Base-by-base conservation (phyloP, 148 eudicot species). In the Euryodendron excelsum region DNA sequence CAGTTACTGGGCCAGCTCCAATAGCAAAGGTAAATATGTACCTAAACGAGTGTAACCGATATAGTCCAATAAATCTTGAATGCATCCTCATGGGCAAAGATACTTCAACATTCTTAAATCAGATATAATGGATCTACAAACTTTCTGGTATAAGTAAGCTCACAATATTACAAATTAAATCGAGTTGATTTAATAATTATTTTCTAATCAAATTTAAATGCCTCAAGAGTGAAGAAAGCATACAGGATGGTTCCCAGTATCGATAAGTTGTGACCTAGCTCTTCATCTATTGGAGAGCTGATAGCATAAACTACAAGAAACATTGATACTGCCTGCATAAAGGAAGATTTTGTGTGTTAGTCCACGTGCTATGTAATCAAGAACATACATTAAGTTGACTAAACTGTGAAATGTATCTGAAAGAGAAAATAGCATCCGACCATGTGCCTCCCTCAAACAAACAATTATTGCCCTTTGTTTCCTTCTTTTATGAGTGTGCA, bases 1-100 rank as follows among this genome's bases (percentile, higher is more conserved):
- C 97, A 65, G 97, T 92, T 55, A 88, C 94, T 73, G 97, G 94
- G 13, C 97, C 97, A 78, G 94, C 97, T 86, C 97, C 94, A 77
- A 89, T 33, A 30, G 97, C 92, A 86, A 89, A 92, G 64, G 82
- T n/a, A n/a, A n/a, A n/a, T n/a, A n/a, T n/a, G n/a, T n/a, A n/a
- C n/a, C n/a, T n/a, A n/a, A n/a, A n/a, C n/a, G n/a, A n/a, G n/a
- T n/a, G n/a, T n/a, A n/a, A n/a, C n/a, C n/a, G n/a, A n/a, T n/a
- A n/a, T n/a, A n/a, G n/a, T n/a, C n/a, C n/a, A n/a, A n/a, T n/a
- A n/a, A n/a, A n/a, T n/a, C n/a, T n/a, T n/a, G n/a, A n/a, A n/a
- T n/a, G n/a, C n/a, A n/a, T n/a, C n/a, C n/a, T n/a, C n/a, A n/a
- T n/a, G n/a, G n/a, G n/a, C n/a, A n/a, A n/a, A n/a, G n/a, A n/a